A percentile compares a stretch with the other conserved stretches of the same genome.
phyloP scores from a whole-genome alignment of 176 grass and related monocot species.

The Elymus sibiricus region DNA sequence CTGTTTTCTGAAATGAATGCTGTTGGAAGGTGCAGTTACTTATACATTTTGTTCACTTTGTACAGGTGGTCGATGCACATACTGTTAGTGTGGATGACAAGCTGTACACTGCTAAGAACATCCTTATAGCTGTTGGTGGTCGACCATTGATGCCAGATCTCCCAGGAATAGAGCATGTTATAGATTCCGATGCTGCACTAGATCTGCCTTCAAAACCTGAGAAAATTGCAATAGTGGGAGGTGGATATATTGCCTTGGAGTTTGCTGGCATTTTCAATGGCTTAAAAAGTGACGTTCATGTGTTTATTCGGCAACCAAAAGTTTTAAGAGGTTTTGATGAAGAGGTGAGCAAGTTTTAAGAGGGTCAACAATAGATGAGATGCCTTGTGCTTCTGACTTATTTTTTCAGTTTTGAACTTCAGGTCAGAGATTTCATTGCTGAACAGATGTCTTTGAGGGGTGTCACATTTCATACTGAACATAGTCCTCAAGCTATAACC shows the following conservation, averaged over 20 bases:
- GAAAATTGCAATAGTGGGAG: slow-evolving; percentile 81
- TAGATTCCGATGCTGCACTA: slow-evolving; percentile 70
- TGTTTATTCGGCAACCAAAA: slow-evolving; percentile 80
- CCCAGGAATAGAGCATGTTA: slow-evolving; percentile 73
- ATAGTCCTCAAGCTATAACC: slow-evolving; percentile 58
- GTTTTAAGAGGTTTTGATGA: slow-evolving; percentile 85
- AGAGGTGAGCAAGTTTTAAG: slow-evolving; percentile 44
- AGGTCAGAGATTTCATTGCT: slow-evolving; percentile 76
- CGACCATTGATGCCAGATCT: slow-evolving; percentile 53
- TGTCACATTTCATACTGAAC: slow-evolving; percentile 74
- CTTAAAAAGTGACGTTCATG: slow-evolving; percentile 76
- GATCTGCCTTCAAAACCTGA: slow-evolving; percentile 53
- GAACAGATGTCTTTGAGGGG: slow-evolving; percentile 74
- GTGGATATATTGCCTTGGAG: slow-evolving; percentile 83
- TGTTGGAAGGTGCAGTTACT: slow-evolving; percentile 11
- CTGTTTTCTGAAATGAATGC: slow-evolving; percentile 1
- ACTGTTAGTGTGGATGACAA: slow-evolving; percentile 68
- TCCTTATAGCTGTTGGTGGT: slow-evolving; percentile 73
- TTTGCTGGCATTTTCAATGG: slow-evolving; percentile 82
- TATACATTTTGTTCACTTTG: slow-evolving; percentile 27
- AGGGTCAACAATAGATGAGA: not conserved
- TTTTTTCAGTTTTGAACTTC: slow-evolving; percentile 23
- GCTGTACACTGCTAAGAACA: slow-evolving; percentile 61
- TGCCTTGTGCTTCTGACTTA: slow-evolving; percentile 5
- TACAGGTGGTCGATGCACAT: slow-evolving; percentile 67